phyloP scores from a whole-genome alignment of 2,329 filamentous ascomycete genomes.

The Atkinsonella hypoxylon region DNA sequence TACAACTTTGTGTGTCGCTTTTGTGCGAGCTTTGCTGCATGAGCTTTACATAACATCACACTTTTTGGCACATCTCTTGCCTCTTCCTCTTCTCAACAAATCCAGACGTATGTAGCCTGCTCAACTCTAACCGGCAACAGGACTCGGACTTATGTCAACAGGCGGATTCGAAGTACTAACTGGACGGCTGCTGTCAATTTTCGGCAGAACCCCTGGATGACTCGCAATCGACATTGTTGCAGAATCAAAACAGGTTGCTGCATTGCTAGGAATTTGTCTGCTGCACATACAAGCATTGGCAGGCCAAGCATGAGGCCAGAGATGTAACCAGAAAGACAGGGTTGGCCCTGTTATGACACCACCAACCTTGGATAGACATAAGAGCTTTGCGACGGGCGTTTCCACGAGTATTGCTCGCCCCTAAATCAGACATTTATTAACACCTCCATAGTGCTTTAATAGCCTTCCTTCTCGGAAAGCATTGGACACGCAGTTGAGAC shows the following conservation, averaged over 20 bases:
- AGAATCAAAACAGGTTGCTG: not conserved
- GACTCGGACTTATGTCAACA: not conserved
- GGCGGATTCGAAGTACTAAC: not conserved
- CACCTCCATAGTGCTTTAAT: not conserved
- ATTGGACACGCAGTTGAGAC: not conserved
- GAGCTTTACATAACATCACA: not conserved
- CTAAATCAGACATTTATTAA: not conserved
- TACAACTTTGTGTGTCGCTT: not conserved
- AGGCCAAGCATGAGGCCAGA: slow-evolving; percentile 4
- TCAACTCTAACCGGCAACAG: too few relatives aligned
- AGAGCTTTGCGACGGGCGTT: not conserved
- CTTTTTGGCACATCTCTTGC: not conserved
- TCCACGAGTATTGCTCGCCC: not conserved
- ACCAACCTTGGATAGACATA: not conserved
- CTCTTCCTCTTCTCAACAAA: not conserved
- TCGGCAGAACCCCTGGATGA: not conserved
- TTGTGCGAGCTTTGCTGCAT: not conserved
- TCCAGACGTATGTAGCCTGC: not conserved
- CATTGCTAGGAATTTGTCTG: not conserved
- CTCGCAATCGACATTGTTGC: not conserved
- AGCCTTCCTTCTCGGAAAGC: not conserved
- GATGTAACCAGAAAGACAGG: slow-evolving; percentile 2
- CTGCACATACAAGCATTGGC: slow-evolving; percentile 2
- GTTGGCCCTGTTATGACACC: slow-evolving; percentile 2
- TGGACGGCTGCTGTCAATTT: not conserved